Evolutionary conservation across 2,329 filamentous ascomycete species (phyloP), one percentile per base, ranked within the genome.

Genomic region (Ophiostoma tasmaniense): DNA sequence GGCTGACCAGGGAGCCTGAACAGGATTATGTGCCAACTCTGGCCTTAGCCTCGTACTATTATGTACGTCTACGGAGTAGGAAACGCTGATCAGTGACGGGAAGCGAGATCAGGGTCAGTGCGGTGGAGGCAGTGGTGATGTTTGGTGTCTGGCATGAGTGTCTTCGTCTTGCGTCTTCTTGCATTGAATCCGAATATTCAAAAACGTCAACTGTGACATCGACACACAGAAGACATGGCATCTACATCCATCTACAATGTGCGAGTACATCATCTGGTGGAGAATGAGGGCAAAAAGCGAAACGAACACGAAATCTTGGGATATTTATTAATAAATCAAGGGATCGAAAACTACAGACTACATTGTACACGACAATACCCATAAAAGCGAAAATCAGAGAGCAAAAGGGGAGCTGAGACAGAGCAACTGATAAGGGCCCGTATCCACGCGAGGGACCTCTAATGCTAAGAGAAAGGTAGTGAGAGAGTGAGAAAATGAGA

Each of bases 1-100:
- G 55, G 55, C 55, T 61, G 55, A 61, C 25, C 55, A 61, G 55
- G 50, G 50, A 25, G 50, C 50, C 50, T 55, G 50, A 55, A 28
- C 50, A 25, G n/a, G 50, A 22, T 55, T 45, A 25, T 55, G 50
- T 55, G 50, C 50, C 50, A 25, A 55, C 50, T 55, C 50, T 55
- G 11, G 50, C n/a, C 42, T 45, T 45, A n/a, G 42, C 17, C 42
- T 45, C 42, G n/a, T 55, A 22, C 10, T 55, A 55, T 55, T 22
- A 45, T 45, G 17, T 45, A 45, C 42, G 42, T 45, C 42, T 22
- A 55, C 50, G 50, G 50, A 25, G 50, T 55, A 55, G 50, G 50
- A 55, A 4, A 25, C 10, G 50, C 22, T 25, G 50, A 28, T 55
- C 50, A 25, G 50, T 55, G 7, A 45, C 42, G 42, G 42, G 50